A percentile compares a stretch with the other conserved stretches of the same genome.
Evolutionary conservation across 306 rosid species (phyloP).

Genomic region (Oemleria cerasiformis): DNA sequence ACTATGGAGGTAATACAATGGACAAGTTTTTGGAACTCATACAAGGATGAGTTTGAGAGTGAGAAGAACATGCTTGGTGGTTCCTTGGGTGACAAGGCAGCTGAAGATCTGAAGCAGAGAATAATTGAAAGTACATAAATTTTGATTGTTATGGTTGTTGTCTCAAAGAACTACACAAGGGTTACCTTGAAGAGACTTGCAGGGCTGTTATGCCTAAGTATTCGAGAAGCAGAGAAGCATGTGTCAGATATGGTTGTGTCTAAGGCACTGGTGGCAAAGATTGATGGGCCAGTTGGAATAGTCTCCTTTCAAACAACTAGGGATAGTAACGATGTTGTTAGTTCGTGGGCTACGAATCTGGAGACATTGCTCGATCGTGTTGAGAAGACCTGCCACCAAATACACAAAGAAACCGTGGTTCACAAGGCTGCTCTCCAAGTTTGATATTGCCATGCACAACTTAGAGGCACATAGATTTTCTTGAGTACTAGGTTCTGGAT

Average conservation of each 20-base stretch:
- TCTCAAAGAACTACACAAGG: conserved; percentile 73
- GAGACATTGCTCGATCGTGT: conserved; percentile 95
- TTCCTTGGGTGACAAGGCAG: conserved; percentile 75
- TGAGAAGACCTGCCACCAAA: conserved; percentile 95
- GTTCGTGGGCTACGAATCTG: conserved; percentile 91
- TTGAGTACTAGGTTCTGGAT: too few species aligned
- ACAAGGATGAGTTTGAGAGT: conserved; percentile 72
- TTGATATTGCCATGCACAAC: too few species aligned
- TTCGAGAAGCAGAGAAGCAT: conserved; percentile 92
- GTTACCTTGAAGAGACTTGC: conserved; percentile 68
- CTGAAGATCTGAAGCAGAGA: conserved; percentile 80
- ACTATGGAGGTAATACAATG: conserved; percentile 94
- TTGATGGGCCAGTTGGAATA: conserved; percentile 86
- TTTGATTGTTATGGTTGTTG: conserved; percentile 68
- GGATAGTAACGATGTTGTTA: conserved; percentile 85
- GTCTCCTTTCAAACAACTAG: conserved; percentile 74
- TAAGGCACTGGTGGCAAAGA: conserved; percentile 85
- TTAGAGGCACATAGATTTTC: too few species aligned
- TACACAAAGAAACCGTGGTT: conserved; percentile 95
- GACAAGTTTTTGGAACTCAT: conserved; percentile 74
- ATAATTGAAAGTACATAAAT: conserved; percentile 73
- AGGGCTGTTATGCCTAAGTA: conserved; percentile 65
- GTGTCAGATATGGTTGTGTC: conserved; percentile 98
- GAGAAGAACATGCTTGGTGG: conserved; percentile 72
- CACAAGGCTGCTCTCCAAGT: conserved; percentile 79